Evolutionary conservation across 2,329 filamentous ascomycete genomes (phyloP).

Genomic region (Phaeosphaeriaceae sp.): DNA sequence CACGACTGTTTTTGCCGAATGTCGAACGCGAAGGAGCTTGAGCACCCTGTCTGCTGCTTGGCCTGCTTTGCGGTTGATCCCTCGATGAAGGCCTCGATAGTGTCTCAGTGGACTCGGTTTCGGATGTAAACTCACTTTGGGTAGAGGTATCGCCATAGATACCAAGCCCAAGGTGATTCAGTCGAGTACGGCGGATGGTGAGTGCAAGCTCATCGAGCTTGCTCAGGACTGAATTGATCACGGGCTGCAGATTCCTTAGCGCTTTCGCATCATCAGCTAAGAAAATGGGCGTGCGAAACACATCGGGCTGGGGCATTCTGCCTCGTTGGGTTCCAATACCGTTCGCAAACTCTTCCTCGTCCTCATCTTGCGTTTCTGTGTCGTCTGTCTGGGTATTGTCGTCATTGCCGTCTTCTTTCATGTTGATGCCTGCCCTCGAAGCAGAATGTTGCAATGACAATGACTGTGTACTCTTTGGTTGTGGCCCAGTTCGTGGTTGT

Average conservation of each 20-base stretch:
- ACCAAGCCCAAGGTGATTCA: slow-evolving; percentile 53
- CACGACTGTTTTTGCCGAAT: slow-evolving; percentile 1
- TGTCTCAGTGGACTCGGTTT: slow-evolving; percentile 28
- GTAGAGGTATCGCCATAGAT: slow-evolving; percentile 36
- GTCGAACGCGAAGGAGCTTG: slow-evolving; percentile 18
- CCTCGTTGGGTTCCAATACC: slow-evolving; percentile 11
- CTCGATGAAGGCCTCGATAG: slow-evolving; percentile 20
- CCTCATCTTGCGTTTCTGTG: slow-evolving; percentile 4
- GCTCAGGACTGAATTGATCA: slow-evolving; percentile 71
- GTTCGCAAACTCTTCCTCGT: background rate
- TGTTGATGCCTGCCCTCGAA: slow-evolving; percentile 9
- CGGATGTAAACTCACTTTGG: slow-evolving; percentile 36
- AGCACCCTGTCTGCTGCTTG: slow-evolving; percentile 12
- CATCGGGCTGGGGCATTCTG: slow-evolving; percentile 13
- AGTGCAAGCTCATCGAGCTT: slow-evolving; percentile 73
- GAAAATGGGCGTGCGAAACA: slow-evolving; percentile 56
- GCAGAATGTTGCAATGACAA: slow-evolving; percentile 1
- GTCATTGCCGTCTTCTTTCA: slow-evolving; percentile 6
- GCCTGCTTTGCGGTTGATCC: slow-evolving; percentile 15
- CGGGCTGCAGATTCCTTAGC: slow-evolving; percentile 68
- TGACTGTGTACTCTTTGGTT: slow-evolving; percentile 15
- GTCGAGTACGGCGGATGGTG: slow-evolving; percentile 71
- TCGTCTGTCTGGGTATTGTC: background rate
- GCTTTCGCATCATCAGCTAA: slow-evolving; percentile 75
- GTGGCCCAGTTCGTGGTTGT: slow-evolving; percentile 14